Evolutionary conservation across 495 filamentous ascomycete genomes (phyloP), one percentile per base, ranked within the genome.

Genomic region (Platismatia glauca): DNA sequence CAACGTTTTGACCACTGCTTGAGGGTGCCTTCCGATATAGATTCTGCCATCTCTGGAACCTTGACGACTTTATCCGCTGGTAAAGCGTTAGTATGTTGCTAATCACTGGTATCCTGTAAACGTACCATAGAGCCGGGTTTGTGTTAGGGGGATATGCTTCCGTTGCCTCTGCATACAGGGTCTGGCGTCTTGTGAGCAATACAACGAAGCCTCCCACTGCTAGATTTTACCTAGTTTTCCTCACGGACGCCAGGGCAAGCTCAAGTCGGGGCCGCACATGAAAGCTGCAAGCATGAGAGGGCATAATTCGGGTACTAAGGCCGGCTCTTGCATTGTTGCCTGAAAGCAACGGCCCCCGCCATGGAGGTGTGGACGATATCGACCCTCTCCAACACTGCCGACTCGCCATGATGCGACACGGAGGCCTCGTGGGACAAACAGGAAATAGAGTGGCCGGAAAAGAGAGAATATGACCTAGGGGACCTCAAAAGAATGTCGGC

Each of bases 11-110:
- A 87, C 79, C 89, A 99, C 69, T 96, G 90, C 77, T 96, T 97
- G 71, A 99, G 74, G 24, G 95, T 97, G 59, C 94, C 94, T 75
- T 99, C 94, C 46, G 90, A 95, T 72, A 99, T 97, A 18, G 95
- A 99, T 74, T 99, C 94, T 60, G 94, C 94, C 94, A 99, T 99
- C 69, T 92, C 81, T 22, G 94, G 95, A 69, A 97, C 95, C 77
- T 97, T 94, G 73, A 98, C 85, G 57, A 92, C 76, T 60, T 79
- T 86, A 64, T 95, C 90, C 71, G 90, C 91, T 82, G 24, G 38
- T 8, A 9, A 16, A 55, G 24, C 37, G n/a, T 59, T 12, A 64
- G 52, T 24, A 9, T 20, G 41, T 22, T 15, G 29, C 46, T 44
- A 6, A 22, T 11, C 8, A 39, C 20, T 2, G 56, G 24, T 12